Evolutionary conservation across 176 grass and related monocot species (phyloP).

Genomic region (Oropetium thomaeum): DNA sequence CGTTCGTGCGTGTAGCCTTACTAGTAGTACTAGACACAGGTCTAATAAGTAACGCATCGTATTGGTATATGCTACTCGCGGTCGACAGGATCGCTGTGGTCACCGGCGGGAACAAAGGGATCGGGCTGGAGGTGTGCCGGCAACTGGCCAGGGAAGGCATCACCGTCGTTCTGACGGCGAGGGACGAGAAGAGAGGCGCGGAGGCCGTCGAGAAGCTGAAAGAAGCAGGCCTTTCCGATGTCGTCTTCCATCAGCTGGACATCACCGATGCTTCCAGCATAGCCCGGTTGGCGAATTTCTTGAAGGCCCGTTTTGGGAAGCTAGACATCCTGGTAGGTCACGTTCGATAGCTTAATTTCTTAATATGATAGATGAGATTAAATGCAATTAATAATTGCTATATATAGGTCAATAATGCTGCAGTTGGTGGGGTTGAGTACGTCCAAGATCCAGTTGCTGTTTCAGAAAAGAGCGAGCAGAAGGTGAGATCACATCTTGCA

Average conservation of each 20-base stretch:
- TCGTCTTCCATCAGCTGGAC: conserved; percentile 53
- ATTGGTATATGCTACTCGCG: no score
- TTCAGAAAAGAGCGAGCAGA: background rate
- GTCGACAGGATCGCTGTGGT: conserved; percentile 43
- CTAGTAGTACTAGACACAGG: no score
- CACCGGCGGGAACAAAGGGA: conserved; percentile 38
- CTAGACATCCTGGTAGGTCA: conserved; percentile 38
- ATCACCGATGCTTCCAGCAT: conserved; percentile 26
- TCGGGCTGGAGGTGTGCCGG: conserved; percentile 46
- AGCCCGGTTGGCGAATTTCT: conserved; percentile 28
- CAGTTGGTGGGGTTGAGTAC: background rate
- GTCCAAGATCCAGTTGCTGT: background rate
- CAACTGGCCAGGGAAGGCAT: conserved; percentile 32
- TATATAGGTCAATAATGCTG: conserved; percentile 2
- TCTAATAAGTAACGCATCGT: no score
- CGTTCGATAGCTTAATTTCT: background rate
- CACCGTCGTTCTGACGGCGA: conserved; percentile 35
- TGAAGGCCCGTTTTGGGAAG: conserved; percentile 38
- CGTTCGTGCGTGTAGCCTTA: background rate
- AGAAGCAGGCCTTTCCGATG: background rate
- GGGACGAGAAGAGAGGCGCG: conserved; percentile 7
- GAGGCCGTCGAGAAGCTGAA: conserved; percentile 15
- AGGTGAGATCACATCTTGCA: background rate
- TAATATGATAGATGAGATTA: no score
- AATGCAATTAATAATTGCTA: background rate